These are phyloP conservation scores for Didymella exigua DNA, from an alignment of 2,329 filamentous ascomycete genomes.

Conservation along the genomic window DNA sequence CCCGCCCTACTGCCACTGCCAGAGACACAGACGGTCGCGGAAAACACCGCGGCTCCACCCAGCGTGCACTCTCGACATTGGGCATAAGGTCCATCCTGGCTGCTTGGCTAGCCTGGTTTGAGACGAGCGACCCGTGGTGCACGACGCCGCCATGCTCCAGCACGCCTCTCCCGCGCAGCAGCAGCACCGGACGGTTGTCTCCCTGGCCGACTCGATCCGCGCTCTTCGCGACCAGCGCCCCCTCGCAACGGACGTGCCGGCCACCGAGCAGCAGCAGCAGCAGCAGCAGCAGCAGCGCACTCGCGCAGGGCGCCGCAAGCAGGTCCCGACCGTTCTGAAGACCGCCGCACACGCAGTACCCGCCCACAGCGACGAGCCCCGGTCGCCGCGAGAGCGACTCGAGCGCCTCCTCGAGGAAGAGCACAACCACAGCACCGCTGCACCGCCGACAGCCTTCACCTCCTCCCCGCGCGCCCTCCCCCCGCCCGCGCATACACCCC, in stretches of 20 bases:
- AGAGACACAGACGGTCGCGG: slow-evolving; percentile 26
- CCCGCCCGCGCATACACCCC: slow-evolving; percentile 35
- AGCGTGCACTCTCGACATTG: slow-evolving; percentile 12
- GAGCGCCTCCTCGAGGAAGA: slow-evolving; percentile 47
- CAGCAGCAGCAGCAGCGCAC: slow-evolving; percentile 19
- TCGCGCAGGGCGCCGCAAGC: slow-evolving; percentile 26
- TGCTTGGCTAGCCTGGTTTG: slow-evolving; percentile 37
- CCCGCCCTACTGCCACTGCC: background rate
- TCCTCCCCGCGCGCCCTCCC: slow-evolving; percentile 29
- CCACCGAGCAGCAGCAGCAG: slow-evolving; percentile 29
- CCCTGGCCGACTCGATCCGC: slow-evolving; percentile 41
- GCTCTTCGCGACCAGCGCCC: slow-evolving; percentile 36
- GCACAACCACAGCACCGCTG: slow-evolving; percentile 21
- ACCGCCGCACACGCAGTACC: slow-evolving; percentile 14
- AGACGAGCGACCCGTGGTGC: slow-evolving; percentile 26
- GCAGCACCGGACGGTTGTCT: slow-evolving; percentile 17
- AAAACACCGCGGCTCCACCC: slow-evolving; percentile 16
- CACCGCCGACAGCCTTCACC: slow-evolving; percentile 20
- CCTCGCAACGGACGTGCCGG: slow-evolving; percentile 22
- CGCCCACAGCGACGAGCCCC: slow-evolving; percentile 40
- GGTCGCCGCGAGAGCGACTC: slow-evolving; percentile 48
- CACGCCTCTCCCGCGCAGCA: slow-evolving; percentile 9
- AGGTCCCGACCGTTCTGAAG: slow-evolving; percentile 39
- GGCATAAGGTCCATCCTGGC: slow-evolving; percentile 24
- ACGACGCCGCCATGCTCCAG: slow-evolving; percentile 40